phyloP scores from a whole-genome alignment of 2,329 filamentous ascomycete species.

The Phialocephala subalpina region DNA sequence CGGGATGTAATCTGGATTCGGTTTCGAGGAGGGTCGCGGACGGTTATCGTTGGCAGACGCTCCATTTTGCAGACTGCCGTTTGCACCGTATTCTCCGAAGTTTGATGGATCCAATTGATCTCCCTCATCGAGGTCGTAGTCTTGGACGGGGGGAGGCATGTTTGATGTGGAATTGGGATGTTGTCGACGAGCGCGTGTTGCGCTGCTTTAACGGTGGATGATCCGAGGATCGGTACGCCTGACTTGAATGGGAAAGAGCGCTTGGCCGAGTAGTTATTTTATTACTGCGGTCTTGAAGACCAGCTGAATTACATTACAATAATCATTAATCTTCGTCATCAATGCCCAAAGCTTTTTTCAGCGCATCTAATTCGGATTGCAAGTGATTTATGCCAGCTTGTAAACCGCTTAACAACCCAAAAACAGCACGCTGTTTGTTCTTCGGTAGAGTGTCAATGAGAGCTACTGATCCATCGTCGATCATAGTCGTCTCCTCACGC shows the following conservation, averaged over 20 bases:
- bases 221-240: not conserved
- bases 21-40: conserved; percentile 6
- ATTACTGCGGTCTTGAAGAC: not conserved
- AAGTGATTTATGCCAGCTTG: conserved; percentile 44
- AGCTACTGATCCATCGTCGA: conserved; percentile 35
- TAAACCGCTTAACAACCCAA: conserved; percentile 42
- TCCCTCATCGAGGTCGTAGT: conserved; percentile 12
- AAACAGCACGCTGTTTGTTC: conserved; percentile 43
- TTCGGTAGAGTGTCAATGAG: conserved; percentile 43
- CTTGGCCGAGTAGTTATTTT: not conserved
- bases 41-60: not conserved
- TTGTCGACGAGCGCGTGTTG: not conserved
- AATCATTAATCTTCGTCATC: conserved; percentile 38
- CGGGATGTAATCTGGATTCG: conserved; percentile 18
- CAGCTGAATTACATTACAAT: conserved; percentile 5
- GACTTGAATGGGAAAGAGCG: not conserved
- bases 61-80: conserved; percentile 10
- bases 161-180: conserved; percentile 3
- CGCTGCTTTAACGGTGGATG: not conserved
- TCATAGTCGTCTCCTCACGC: conserved; percentile 33
- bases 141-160: conserved; percentile 16
- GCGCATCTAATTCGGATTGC: conserved; percentile 39
- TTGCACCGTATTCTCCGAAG: conserved; percentile 6
- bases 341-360: conserved; percentile 43
- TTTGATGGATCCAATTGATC: conserved; percentile 16